Base-by-base conservation (phyloP, 2,329 filamentous ascomycete genomes). In the Gnomoniopsis smithogilvyi region DNA sequence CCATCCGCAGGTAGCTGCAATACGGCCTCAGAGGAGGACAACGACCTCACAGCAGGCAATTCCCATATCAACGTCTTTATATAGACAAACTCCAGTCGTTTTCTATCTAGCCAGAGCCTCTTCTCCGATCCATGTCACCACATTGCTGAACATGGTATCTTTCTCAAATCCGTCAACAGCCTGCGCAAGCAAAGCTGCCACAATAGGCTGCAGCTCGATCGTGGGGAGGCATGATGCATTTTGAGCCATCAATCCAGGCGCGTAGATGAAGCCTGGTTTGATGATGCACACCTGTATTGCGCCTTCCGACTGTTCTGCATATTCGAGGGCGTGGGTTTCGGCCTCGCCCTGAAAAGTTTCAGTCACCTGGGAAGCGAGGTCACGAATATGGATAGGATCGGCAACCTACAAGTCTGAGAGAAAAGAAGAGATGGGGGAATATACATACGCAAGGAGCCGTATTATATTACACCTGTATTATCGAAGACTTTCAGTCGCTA, bases 151-250 rank as follows among this genome's bases (percentile, higher is more conserved):
- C n/a, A 81, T 63, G 1, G 76, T 72, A 1, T 82, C 79, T 64
- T 77, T 78, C 50, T 77, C 74, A 43, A 80, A 74, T 0, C 80
- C 79, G 33, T 75, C 67, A 1, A 78, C 50, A 0, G 72, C 75
- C 60, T 79, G 76, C 17, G 79, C 68, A 10, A 83, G 48, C 65
- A 83, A 64, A 0, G 74, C 74, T 0, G 76, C 73, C 0, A 76
- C 67, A 1, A 78, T 61, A n/a, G 53, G 34, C 22, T 26, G 17
- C 34, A 54, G 26, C 6, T 65, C 62, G 14, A 55, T 41, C 11
- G 19, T 34, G 7, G 49, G 49, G 6, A 60, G 41, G 7, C 49
- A 48, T 1, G 53, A 38, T 2, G 57, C 33, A 2, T 49, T 53
- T 11, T 46, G 58, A 21, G 30, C 22, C n/a, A 45, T 43, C 21